These are phyloP conservation scores for Trebouxia sp. DNA, from an alignment of 139 green algal species.

Conservation along the genomic window DNA sequence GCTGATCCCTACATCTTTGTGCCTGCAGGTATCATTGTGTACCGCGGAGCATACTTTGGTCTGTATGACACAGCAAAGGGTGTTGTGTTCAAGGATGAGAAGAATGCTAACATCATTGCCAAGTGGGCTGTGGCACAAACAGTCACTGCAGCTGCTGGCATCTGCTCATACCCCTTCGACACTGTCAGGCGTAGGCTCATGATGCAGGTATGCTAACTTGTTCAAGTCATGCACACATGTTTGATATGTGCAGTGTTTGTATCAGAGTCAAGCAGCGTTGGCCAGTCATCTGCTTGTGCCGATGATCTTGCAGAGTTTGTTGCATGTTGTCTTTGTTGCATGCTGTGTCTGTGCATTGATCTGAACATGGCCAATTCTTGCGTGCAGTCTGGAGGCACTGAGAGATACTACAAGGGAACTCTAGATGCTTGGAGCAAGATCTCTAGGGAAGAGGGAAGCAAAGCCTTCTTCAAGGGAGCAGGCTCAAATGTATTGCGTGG, in stretches of 20 bases:
- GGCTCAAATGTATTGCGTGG: conserved; percentile 81
- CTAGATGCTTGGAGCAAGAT: conserved; percentile 95
- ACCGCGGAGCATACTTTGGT: conserved; percentile 99
- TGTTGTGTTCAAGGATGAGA: conserved; percentile 78
- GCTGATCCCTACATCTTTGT: too few species aligned
- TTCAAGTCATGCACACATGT: background rate
- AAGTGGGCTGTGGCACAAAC: conserved; percentile 89
- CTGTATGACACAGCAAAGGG: conserved; percentile 98
- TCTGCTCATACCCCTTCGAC: conserved; percentile 98
- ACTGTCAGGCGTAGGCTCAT: conserved; percentile 98
- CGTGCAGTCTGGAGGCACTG: conserved; percentile 76
- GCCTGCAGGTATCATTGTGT: conserved; percentile 92
- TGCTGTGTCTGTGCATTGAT: background rate
- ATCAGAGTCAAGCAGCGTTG: too few species aligned
- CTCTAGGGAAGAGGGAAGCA: conserved; percentile 84
- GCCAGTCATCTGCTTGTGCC: too few species aligned
- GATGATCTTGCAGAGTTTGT: too few species aligned
- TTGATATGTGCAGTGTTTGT: background rate
- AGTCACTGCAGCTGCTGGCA: conserved; percentile 78
- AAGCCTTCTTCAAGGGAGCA: conserved; percentile 93
- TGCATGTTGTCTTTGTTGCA: too few species aligned
- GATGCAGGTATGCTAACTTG: conserved; percentile 80
- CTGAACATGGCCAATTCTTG: background rate
- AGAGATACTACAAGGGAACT: conserved; percentile 90
- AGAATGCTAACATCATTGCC: conserved; percentile 59